phyloP scores from a whole-genome alignment of 2,329 filamentous ascomycete genomes.

The Nemania sp. region DNA sequence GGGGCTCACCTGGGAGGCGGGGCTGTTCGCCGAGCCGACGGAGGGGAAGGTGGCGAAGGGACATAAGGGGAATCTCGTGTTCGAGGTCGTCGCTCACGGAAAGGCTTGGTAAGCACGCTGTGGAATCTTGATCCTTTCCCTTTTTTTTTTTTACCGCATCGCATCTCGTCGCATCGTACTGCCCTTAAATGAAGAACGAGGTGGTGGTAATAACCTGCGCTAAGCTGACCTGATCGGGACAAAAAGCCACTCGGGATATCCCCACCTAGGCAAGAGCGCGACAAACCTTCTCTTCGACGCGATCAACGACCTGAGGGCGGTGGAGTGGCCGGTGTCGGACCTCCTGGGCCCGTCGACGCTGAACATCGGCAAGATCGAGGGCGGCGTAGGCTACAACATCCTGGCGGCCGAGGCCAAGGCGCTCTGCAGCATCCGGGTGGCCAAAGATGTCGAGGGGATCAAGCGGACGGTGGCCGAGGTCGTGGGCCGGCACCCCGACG shows the following conservation, averaged over 20 bases:
- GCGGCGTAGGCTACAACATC: conserved; percentile 47
- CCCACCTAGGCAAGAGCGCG: conserved; percentile 42
- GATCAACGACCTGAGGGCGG: conserved; percentile 40
- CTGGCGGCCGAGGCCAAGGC: conserved; percentile 45
- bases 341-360: conserved; percentile 47
- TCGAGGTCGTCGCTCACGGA: conserved; percentile 40
- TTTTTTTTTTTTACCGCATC: too few relatives aligned
- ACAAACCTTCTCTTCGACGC: conserved; percentile 41
- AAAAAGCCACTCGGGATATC: conserved; percentile 44
- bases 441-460: conserved; percentile 42
- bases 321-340: conserved; percentile 42
- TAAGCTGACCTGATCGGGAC: not conserved
- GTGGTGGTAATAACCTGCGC: not conserved
- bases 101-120: conserved; percentile 32
- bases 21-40: conserved; percentile 60
- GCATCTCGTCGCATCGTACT: too few relatives aligned
- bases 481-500: conserved; percentile 40
- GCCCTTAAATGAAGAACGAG: too few relatives aligned
- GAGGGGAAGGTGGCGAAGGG: conserved; percentile 57
- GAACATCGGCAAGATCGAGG: conserved; percentile 46
- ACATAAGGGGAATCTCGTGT: conserved; percentile 53
- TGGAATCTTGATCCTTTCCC: not conserved
- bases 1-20: conserved; percentile 48
- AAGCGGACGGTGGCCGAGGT: conserved; percentile 41
- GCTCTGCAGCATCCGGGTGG: conserved; percentile 47